These are phyloP conservation scores for Pythium oligandrum DNA, from an alignment of 352 stramenopile genomes.

Conservation along the genomic window DNA sequence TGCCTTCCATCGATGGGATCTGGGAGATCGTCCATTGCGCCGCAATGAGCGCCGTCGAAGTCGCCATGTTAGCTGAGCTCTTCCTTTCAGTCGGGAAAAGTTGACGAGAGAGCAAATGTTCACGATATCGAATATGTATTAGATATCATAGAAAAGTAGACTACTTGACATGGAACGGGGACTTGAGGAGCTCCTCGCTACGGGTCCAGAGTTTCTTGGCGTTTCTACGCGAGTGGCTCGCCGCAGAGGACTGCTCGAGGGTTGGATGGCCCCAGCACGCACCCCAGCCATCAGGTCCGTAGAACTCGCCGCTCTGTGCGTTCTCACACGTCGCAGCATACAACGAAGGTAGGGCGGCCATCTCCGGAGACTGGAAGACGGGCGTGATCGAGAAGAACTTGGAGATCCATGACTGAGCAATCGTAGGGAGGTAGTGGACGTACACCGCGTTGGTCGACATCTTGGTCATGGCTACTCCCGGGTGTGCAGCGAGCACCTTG, in stretches of 20 bases:
- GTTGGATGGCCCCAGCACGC: constrained; percentile 6
- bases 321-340: constrained; percentile 26
- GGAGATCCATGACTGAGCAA: too few species aligned
- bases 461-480: constrained; percentile 34
- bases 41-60: neutral
- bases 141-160: too few species aligned
- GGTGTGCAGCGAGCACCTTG: constrained; percentile 19
- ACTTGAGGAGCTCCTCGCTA: constrained; percentile 26
- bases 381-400: constrained; percentile 2
- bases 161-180: constrained; percentile 1
- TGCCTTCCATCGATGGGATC: constrained; percentile 8
- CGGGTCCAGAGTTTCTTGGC: constrained; percentile 32
- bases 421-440: too few species aligned
- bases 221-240: constrained; percentile 20
- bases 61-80: too few species aligned
- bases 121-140: too few species aligned
- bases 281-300: constrained; percentile 7
- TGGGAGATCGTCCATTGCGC: constrained; percentile 8
- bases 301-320: constrained; percentile 22
- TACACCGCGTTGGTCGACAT: constrained; percentile 12
- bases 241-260: constrained; percentile 7
- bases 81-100: too few species aligned
- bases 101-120: too few species aligned
- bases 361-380: constrained; percentile 20
- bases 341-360: constrained; percentile 36